A percentile compares a stretch with the other conserved stretches of the same genome.
phyloP scores from a whole-genome alignment of 306 rosid genomes.

The Sophora flavescens region DNA sequence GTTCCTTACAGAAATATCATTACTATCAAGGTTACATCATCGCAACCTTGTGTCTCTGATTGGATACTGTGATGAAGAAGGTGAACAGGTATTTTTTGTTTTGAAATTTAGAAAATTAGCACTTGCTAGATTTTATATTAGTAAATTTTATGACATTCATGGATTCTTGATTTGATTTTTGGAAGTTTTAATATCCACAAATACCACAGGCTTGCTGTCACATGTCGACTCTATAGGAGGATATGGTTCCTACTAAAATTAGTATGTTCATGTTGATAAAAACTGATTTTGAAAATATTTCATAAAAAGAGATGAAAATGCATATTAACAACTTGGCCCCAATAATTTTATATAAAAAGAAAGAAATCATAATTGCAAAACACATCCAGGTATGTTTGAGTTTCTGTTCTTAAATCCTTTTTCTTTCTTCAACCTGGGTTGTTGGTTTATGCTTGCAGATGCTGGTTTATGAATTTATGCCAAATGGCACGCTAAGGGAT shows the following conservation, averaged over 20 bases:
- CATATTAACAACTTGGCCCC: not conserved
- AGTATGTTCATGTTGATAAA: constrained; percentile 10
- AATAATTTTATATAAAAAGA: not conserved
- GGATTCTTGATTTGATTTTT: constrained; percentile 7
- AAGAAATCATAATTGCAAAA: constrained; percentile 21
- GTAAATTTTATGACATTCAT: not conserved
- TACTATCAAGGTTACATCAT: constrained; percentile 84
- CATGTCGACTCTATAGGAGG: constrained; percentile 18
- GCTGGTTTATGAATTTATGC: constrained; percentile 93
- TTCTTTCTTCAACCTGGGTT: constrained; percentile 39
- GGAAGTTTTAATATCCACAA: constrained; percentile 20
- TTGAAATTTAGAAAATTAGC: constrained; percentile 24
- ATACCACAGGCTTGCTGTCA: not conserved
- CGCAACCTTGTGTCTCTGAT: constrained; percentile 82
- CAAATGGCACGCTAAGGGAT: constrained; percentile 90
- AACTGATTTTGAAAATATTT: not conserved
- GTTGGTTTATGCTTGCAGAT: constrained; percentile 71
- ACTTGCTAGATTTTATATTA: not conserved
- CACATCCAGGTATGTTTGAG: constrained; percentile 7
- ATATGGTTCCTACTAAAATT: not conserved
- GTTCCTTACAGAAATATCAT: constrained; percentile 86
- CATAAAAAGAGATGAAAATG: not conserved
- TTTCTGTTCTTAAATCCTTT: not conserved
- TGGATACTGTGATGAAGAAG: constrained; percentile 85
- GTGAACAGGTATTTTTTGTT: constrained; percentile 70